phyloP scores from a whole-genome alignment of 2,329 filamentous ascomycete genomes.

The Chrysosporium keratinophilum region DNA sequence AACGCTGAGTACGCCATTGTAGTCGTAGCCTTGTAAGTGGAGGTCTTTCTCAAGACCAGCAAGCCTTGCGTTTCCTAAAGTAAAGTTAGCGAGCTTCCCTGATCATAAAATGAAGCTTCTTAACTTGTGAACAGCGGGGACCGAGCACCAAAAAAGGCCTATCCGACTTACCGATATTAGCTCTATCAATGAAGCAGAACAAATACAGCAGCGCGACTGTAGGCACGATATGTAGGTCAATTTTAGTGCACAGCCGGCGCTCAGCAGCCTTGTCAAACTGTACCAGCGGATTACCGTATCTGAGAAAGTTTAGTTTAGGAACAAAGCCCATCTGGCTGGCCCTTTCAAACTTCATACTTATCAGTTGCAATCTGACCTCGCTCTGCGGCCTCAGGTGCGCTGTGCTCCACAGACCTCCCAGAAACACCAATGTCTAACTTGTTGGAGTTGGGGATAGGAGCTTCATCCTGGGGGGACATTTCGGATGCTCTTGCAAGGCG shows the following conservation, averaged over 20 bases:
- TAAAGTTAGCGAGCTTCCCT: background rate
- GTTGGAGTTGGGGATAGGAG: background rate
- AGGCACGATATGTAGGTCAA: constrained; percentile 56
- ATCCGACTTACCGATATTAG: constrained; percentile 53
- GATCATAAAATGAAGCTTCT: background rate
- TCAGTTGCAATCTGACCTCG: constrained; percentile 41
- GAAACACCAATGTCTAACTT: background rate
- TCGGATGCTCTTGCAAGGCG: no score
- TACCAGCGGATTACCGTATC: constrained; percentile 43
- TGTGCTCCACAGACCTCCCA: background rate
- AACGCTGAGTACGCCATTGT: constrained; percentile 56
- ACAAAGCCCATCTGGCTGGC: background rate
- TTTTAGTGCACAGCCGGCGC: constrained; percentile 49
- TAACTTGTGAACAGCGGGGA: background rate
- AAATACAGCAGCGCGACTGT: constrained; percentile 58
- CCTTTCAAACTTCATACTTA: constrained; percentile 25
- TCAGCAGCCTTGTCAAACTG: constrained; percentile 51
- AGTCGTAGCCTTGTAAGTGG: constrained; percentile 51
- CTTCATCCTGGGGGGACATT: background rate
- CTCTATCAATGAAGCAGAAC: constrained; percentile 65
- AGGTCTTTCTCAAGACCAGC: constrained; percentile 57
- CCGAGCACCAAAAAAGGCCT: background rate
- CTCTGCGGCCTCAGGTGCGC: constrained; percentile 33
- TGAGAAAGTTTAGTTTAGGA: constrained; percentile 18
- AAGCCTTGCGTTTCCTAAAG: constrained; percentile 54